Evolutionary conservation across 2,329 filamentous ascomycete genomes (phyloP).

Genomic region (Pseudocercospora cruenta): DNA sequence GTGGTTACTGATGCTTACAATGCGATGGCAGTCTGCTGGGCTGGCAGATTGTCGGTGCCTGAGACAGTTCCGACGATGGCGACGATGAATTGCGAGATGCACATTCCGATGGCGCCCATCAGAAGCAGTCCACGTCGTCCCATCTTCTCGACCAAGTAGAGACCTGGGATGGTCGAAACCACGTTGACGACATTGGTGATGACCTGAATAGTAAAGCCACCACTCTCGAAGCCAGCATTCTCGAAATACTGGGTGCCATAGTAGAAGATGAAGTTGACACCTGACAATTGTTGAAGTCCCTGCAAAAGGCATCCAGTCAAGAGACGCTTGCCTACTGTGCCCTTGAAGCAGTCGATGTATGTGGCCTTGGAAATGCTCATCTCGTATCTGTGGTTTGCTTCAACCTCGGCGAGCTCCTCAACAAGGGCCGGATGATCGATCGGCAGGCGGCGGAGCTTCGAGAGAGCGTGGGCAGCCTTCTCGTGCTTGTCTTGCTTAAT

Average conservation of each 20-base stretch:
- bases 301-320: slow-evolving; percentile 74
- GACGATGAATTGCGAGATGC: slow-evolving; percentile 52
- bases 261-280: slow-evolving; percentile 32
- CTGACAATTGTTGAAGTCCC: slow-evolving; percentile 77
- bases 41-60: slow-evolving; percentile 20
- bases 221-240: slow-evolving; percentile 33
- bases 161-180: slow-evolving; percentile 71
- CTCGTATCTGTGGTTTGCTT: slow-evolving; percentile 88
- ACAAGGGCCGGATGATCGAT: slow-evolving; percentile 63
- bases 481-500: slow-evolving; percentile 41
- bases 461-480: slow-evolving; percentile 30
- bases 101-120: slow-evolving; percentile 75
- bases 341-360: slow-evolving; percentile 66
- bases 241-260: slow-evolving; percentile 73
- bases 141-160: slow-evolving; percentile 64
- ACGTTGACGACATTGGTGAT: slow-evolving; percentile 68
- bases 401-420: slow-evolving; percentile 77
- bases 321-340: slow-evolving; percentile 67
- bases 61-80: slow-evolving; percentile 49
- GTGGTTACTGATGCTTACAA: slow-evolving; percentile 12
- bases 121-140: slow-evolving; percentile 75
- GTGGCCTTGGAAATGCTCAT: slow-evolving; percentile 61
- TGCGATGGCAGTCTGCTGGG: slow-evolving; percentile 27
- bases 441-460: slow-evolving; percentile 71
- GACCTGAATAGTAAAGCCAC: slow-evolving; percentile 28